Evolutionary conservation across 2,329 filamentous ascomycete species (phyloP).

Genomic region (Cryphonectria nitschkei): DNA sequence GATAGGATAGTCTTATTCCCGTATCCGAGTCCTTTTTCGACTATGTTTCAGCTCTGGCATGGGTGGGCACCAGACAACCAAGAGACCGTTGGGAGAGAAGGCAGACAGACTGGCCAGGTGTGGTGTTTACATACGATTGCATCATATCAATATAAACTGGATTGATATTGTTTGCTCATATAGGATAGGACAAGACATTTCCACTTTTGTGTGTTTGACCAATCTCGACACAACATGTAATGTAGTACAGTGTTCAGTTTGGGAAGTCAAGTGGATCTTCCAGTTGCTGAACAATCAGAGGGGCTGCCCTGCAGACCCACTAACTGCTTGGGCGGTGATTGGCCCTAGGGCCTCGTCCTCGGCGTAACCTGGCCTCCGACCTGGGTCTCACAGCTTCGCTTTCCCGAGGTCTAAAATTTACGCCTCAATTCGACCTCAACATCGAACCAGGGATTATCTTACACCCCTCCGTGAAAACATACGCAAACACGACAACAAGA

Average conservation of each 20-base stretch:
- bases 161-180: too few species aligned
- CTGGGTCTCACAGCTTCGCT: not conserved
- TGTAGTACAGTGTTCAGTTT: too few species aligned
- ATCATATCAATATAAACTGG: too few species aligned
- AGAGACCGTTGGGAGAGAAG: too few species aligned
- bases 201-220: too few species aligned
- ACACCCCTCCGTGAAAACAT: not conserved
- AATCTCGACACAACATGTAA: too few species aligned
- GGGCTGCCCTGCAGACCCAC: not conserved
- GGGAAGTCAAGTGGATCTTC: not conserved
- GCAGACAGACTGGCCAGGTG: too few species aligned
- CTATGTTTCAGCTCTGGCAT: not conserved
- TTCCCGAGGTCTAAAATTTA: conserved; percentile 3
- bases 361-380: conserved; percentile 14
- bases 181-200: too few species aligned
- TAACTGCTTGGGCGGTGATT: not conserved
- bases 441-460: not conserved
- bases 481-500: not conserved
- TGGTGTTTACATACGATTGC: too few species aligned
- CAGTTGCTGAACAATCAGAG: not conserved
- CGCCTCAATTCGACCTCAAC: not conserved
- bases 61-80: too few species aligned
- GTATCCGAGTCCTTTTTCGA: not conserved
- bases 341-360: not conserved
- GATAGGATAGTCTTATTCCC: not conserved